Conservation (phyloP, 1,284 basidiomycete species). For the Moesziomyces sp. region DNA sequence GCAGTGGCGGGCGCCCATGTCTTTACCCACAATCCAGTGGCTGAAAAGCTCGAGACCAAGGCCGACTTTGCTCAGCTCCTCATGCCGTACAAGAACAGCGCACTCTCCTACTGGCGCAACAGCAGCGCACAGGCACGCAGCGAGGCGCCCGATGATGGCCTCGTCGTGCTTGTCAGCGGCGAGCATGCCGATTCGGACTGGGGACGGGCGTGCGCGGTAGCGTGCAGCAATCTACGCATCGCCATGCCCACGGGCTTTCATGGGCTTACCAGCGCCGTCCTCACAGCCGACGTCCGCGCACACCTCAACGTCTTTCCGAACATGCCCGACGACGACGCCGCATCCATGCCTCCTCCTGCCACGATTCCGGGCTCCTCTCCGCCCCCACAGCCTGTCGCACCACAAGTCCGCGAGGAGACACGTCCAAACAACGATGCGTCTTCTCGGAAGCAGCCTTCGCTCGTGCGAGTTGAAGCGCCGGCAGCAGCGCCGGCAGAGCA, state of each 20-base stretch:
- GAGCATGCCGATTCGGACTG: constrained; percentile 24
- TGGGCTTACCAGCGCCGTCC: constrained; percentile 34
- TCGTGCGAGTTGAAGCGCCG: not conserved
- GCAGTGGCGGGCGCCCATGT: constrained; percentile 33
- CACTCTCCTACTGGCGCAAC: constrained; percentile 42
- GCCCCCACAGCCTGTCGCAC: not conserved
- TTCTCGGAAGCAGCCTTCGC: not conserved
- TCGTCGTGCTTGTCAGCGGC: constrained; percentile 35
- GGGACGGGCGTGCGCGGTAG: constrained; percentile 33
- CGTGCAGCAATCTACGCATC: constrained; percentile 41
- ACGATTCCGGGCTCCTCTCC: not conserved
- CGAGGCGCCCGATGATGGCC: constrained; percentile 50
- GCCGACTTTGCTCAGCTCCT: constrained; percentile 46
- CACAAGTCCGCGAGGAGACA: not conserved
- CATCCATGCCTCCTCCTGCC: not conserved
- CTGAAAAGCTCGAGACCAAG: constrained; percentile 28
- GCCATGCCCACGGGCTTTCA: constrained; percentile 48
- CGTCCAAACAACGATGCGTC: not conserved
- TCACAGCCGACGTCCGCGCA: constrained; percentile 32
- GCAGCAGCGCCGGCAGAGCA: not conserved
- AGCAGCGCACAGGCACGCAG: constrained; percentile 28
- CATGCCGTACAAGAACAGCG: constrained; percentile 49
- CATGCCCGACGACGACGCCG: constrained; percentile 7
- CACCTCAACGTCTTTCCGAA: constrained; percentile 33
- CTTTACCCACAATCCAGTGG: constrained; percentile 28